These are phyloP conservation scores for Ambrosiella xylebori DNA, from an alignment of 2,329 filamentous ascomycete species.

Conservation along the genomic window DNA sequence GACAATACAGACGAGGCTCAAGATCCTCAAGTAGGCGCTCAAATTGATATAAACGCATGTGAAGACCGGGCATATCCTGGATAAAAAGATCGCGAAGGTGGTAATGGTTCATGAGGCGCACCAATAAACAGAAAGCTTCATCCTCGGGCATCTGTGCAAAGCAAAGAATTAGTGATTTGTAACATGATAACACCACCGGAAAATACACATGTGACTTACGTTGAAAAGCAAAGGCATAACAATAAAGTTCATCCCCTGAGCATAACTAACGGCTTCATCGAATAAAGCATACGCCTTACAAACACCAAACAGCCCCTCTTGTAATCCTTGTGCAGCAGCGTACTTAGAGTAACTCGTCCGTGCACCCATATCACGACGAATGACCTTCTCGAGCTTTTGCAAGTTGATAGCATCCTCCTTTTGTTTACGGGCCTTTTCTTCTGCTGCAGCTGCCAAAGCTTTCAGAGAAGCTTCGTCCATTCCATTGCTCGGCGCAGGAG, in stretches of 20 bases:
- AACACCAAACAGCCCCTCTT: constrained; percentile 84
- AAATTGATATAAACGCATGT: constrained; percentile 87
- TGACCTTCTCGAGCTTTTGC: constrained; percentile 75
- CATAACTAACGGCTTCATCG: constrained; percentile 87
- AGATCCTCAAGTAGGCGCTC: constrained; percentile 85
- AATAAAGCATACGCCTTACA: constrained; percentile 97
- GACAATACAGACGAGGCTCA: constrained; percentile 87
- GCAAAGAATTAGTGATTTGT: constrained; percentile 7
- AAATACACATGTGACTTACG: constrained; percentile 30
- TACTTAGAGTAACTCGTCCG: constrained; percentile 96
- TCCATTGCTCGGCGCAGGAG: constrained; percentile 31
- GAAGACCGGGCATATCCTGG: constrained; percentile 89
- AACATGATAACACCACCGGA: not conserved
- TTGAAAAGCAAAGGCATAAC: constrained; percentile 95
- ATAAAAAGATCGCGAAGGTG: constrained; percentile 82
- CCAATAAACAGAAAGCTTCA: constrained; percentile 85
- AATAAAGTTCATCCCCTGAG: constrained; percentile 97
- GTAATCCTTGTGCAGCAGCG: constrained; percentile 73
- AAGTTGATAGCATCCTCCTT: constrained; percentile 61
- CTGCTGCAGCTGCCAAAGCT: constrained; percentile 43
- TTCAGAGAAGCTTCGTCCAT: constrained; percentile 47
- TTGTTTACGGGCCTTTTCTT: constrained; percentile 58
- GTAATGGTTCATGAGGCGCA: constrained; percentile 93
- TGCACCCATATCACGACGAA: constrained; percentile 77
- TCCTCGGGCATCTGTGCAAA: constrained; percentile 69